phyloP scores from a whole-genome alignment of 176 grass and related monocot genomes.

The bread wheat (Triticum aestivum) region IWGSC_CS_RefSeq_v2.1 NC_057807.1:278111884-278112383 shows the following conservation, averaged over 20 bases:
- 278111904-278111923: conserved; percentile 57
- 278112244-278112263: conserved; percentile 33
- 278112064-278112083: conserved; percentile 80
- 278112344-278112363: conserved; percentile 92
- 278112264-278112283: not conserved
- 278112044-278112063: conserved; percentile 80
- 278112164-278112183: conserved; percentile 65
- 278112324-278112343: conserved; percentile 31
- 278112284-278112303: conserved; percentile 26
- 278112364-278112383: conserved; percentile 60
- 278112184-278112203: conserved; percentile 70
- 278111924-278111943: conserved; percentile 84
- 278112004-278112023: conserved; percentile 84
- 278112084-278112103: conserved; percentile 55
- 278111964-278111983: conserved; percentile 63
- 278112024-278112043: conserved; percentile 68
- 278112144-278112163: conserved; percentile 61
- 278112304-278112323: conserved; percentile 27
- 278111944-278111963: conserved; percentile 85
- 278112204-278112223: conserved; percentile 72
- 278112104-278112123: conserved; percentile 67
- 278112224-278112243: conserved; percentile 46
- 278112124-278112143: conserved; percentile 65
- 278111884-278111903: conserved; percentile 65
- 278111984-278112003: conserved; percentile 89